Percentiles rank a stretch among this genome's conserved stretches.
These are phyloP conservation scores for Ascomycota sp. DNA, from an alignment of 2,329 filamentous ascomycete species.

Conservation along the genomic window DNA sequence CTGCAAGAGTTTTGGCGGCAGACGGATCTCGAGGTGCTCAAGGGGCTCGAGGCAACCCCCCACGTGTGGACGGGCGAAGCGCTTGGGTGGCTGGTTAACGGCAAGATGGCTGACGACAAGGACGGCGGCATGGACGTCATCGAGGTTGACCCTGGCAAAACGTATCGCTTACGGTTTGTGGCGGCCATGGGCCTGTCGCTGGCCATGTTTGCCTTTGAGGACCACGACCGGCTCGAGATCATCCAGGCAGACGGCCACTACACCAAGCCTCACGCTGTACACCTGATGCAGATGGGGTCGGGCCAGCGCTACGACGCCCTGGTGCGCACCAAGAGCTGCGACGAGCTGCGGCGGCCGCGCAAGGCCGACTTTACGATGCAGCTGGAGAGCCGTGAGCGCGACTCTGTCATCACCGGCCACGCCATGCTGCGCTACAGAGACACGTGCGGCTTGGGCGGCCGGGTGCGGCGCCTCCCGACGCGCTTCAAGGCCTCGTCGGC, in stretches of 20 bases:
- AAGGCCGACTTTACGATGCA: slow-evolving; percentile 19
- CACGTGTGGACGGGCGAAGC: slow-evolving; percentile 5
- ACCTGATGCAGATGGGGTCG: slow-evolving; percentile 28
- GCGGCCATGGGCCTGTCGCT: slow-evolving; percentile 32
- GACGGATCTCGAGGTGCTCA: slow-evolving; percentile 16
- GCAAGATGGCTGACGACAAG: neutral
- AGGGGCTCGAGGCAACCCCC: slow-evolving; percentile 28
- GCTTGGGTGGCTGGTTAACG: slow-evolving; percentile 1
- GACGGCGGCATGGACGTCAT: slow-evolving; percentile 24
- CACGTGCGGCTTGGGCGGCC: neutral
- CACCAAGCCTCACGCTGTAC: slow-evolving; percentile 17
- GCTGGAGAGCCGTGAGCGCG: slow-evolving; percentile 26
- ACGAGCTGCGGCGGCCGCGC: slow-evolving; percentile 14
- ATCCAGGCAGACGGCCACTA: slow-evolving; percentile 33
- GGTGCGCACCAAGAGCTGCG: slow-evolving; percentile 25
- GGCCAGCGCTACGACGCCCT: slow-evolving; percentile 37
- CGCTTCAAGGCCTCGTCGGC: neutral
- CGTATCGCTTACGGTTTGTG: slow-evolving; percentile 39
- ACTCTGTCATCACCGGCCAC: slow-evolving; percentile 20
- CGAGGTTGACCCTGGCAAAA: slow-evolving; percentile 34
- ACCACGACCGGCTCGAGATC: slow-evolving; percentile 30
- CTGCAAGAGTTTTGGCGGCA: slow-evolving; percentile 17
- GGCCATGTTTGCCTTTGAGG: slow-evolving; percentile 30
- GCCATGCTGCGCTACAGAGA: slow-evolving; percentile 21
- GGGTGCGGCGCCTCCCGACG: neutral